These are phyloP conservation scores for Astraeus odoratus DNA, from an alignment of 768 basidiomycete species.

Conservation along the genomic window DNA sequence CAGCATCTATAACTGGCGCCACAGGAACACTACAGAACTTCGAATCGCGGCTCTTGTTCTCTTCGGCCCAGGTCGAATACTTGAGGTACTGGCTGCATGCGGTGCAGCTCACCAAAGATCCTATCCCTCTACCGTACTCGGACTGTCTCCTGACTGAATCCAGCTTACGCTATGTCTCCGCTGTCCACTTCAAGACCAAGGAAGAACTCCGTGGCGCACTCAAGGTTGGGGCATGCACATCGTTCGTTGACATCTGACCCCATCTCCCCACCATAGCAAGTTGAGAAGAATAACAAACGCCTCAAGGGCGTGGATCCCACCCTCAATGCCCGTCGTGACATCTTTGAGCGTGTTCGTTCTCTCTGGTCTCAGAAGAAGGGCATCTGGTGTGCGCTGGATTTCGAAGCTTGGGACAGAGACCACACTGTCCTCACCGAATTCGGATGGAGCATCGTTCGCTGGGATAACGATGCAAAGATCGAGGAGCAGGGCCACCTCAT, in stretches of 20 bases:
- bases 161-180: conserved; percentile 51
- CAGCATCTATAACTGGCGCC: background rate
- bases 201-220: conserved; percentile 49
- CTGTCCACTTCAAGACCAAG: conserved; percentile 49
- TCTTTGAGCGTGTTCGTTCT: conserved; percentile 62
- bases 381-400: conserved; percentile 73
- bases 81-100: conserved; percentile 77
- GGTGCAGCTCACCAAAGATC: conserved; percentile 55
- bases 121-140: conserved; percentile 70
- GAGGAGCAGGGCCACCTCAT: conserved; percentile 53
- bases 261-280: conserved; percentile 37
- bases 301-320: conserved; percentile 57
- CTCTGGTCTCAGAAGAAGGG: conserved; percentile 60
- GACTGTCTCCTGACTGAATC: conserved; percentile 63
- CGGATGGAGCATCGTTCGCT: conserved; percentile 62
- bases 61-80: conserved; percentile 82
- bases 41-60: conserved; percentile 74
- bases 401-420: conserved; percentile 79
- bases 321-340: conserved; percentile 48
- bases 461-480: conserved; percentile 45
- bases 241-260: background rate
- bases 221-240: conserved; percentile 42
- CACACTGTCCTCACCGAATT: conserved; percentile 73
- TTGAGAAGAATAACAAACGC: conserved; percentile 76
- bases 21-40: conserved; percentile 63